Evolutionary conservation across 139 green algal species (phyloP), one percentile per base, ranked within the genome.

Genomic region (Chlamydomonas incerta): DNA sequence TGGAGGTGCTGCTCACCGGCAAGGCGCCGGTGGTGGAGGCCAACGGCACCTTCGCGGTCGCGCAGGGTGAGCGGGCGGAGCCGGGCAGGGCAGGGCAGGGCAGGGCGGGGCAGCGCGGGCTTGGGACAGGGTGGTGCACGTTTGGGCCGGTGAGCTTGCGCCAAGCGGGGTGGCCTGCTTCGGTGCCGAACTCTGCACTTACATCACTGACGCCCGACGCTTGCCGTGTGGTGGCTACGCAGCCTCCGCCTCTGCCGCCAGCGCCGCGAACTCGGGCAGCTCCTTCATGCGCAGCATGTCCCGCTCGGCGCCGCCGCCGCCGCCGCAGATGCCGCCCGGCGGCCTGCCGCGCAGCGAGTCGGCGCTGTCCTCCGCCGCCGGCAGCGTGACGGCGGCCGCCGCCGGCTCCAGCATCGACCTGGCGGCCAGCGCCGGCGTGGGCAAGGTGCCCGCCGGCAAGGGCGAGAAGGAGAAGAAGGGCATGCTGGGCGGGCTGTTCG

Each of bases 1-100:
- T 85, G 67, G 66, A 46, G n/a, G 33, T 26, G 21, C 23, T 85
- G 10, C 37, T 85, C 46, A 26, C 67, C 8, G 80, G 80, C n/a
- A 76, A 34, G 66, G 66, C 34, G 50, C 80, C 80, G 31, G 34
- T 18, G 33, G 33, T 18, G 50, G 80, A 85, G 50, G 63, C 31
- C 20, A 11, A 8, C 63, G 63, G 63, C 63, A 29, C 18, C 46
- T 74, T 74, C n/a, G n/a, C 63, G 33, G 63, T 65, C 3, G 46
- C 63, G 29, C 77, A 83, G 31, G 77, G 77, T 83, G 31, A 5
- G 73, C 5, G 70, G 9, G 31, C 2, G 18, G 35, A 57, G 67
- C 14, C 31, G 31, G 63, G 4, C 13, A 29, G 63, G 63, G 26
- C 35, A 17, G 63, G 63, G 63, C 24, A 17, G 31, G 63, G 4